Conservation (phyloP, 2,329 filamentous ascomycete species). For the Hypocrella siamensis region DNA sequence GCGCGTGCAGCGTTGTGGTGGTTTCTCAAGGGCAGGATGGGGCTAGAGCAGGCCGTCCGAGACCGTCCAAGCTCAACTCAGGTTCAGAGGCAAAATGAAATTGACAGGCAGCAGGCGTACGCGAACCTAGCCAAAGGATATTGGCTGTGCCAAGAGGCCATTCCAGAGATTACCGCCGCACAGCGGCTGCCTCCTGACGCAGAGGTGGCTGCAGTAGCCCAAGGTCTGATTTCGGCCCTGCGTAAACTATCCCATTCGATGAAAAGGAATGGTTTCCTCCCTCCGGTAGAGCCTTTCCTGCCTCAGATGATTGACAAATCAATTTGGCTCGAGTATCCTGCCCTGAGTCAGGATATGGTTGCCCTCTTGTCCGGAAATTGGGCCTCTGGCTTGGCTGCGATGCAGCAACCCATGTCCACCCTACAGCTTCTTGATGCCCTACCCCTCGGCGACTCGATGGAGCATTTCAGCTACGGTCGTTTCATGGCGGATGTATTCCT, state of each 20-base stretch:
- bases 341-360: slow-evolving; percentile 54
- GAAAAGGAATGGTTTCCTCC: slow-evolving; percentile 67
- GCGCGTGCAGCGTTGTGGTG: slow-evolving; percentile 69
- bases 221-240: slow-evolving; percentile 46
- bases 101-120: slow-evolving; percentile 59
- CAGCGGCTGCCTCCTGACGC: slow-evolving; percentile 24
- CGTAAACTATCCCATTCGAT: slow-evolving; percentile 67
- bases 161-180: slow-evolving; percentile 31
- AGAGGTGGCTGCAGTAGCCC: slow-evolving; percentile 37
- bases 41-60: slow-evolving; percentile 57
- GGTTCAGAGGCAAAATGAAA: slow-evolving; percentile 35
- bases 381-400: slow-evolving; percentile 31
- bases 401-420: slow-evolving; percentile 27
- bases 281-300: slow-evolving; percentile 51
- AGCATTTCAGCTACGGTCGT: slow-evolving; percentile 65
- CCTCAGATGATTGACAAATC: slow-evolving; percentile 65
- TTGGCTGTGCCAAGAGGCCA: slow-evolving; percentile 53
- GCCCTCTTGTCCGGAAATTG: slow-evolving; percentile 51
- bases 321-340: slow-evolving; percentile 69
- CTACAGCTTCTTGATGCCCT: slow-evolving; percentile 50
- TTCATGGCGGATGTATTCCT: slow-evolving; percentile 61
- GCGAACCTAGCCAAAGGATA: slow-evolving; percentile 73
- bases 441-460: slow-evolving; percentile 58
- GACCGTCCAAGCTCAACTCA: slow-evolving; percentile 38
- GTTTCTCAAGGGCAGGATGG: slow-evolving; percentile 69